Evolutionary conservation across 192 early-diverging fungal genomes (phyloP), one percentile per base, ranked within the genome.

Genomic region (Linderina pennispora): DNA sequence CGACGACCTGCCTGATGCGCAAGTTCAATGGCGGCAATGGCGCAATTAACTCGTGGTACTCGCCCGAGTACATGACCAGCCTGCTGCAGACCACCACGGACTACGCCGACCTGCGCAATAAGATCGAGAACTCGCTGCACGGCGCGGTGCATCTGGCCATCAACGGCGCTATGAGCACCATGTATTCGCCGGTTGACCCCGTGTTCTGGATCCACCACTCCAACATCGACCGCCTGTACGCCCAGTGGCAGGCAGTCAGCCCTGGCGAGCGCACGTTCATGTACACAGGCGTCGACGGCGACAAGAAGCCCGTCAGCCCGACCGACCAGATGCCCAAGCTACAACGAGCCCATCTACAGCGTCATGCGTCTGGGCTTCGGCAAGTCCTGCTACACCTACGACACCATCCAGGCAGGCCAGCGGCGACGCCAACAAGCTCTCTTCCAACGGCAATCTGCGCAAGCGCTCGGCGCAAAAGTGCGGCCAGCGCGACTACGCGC

Each of bases 181-280:
- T 77, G 61, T 58, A 62, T 47, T 74, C 77, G 36, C 58, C 75
- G 11, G 38, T 43, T 35, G 83, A 85, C 45, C 78, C 80, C 1
- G 46, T 81, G 16, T 85, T 85, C 59, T 81, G 62, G 54, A 37
- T 82, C 36, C 80, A 82, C 62, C 83, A 85, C 43, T 55, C 67
- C 23, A 76, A 75, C 50, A 62, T 80, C 36, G 83, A 79, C 60
- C 63, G 67, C 16, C 37, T 80, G 16, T 83, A 61, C 38, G 53
- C 57, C 21, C 49, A 59, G 34, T 80, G 78, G 76, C 80, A 83
- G 63, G 57, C 61, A 1, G 47, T 54, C 24, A 50, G 38, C 43
- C 65, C 57, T 25, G 46, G 41, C 39, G 40, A 45, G 16, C 65
- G 73, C 40, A 55, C 43, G 2, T 63, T 54, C 38, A 50, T 62